phyloP scores from a whole-genome alignment of 78 protist genomes.

The Parvularia atlantis region DNA sequence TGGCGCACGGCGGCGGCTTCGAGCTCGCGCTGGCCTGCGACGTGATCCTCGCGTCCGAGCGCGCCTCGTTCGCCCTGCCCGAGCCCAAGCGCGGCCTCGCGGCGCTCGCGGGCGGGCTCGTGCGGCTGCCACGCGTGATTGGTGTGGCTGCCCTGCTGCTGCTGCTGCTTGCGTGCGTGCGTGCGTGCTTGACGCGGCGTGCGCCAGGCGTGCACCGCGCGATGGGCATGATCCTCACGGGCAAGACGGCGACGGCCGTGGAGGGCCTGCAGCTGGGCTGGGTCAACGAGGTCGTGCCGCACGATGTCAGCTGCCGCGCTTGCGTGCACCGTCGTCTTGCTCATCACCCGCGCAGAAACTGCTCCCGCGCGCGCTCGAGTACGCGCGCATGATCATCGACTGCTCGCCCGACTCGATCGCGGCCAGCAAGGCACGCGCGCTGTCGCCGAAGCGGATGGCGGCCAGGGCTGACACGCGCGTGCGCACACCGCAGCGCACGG shows the following conservation, averaged over 20 bases:
- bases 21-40: conserved; percentile 4
- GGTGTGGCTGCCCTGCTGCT: neutral
- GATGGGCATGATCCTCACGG: neutral
- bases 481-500: no score
- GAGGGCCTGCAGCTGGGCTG: neutral
- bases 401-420: no score
- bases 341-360: no score
- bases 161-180: neutral
- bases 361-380: no score
- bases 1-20: neutral
- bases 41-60: neutral
- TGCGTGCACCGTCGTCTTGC: no score
- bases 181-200: neutral
- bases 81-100: neutral
- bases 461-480: no score
- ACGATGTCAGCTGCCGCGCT: no score
- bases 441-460: no score
- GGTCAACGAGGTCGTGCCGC: neutral
- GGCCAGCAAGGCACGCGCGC: no score
- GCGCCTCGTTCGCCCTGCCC: neutral
- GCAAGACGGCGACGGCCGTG: neutral
- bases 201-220: neutral
- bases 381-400: no score
- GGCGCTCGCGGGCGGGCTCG: neutral
- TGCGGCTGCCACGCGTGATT: neutral